These are phyloP conservation scores for Parasitella parasitica DNA, from an alignment of 371 early-diverging fungal genomes.

Conservation along the genomic window DNA sequence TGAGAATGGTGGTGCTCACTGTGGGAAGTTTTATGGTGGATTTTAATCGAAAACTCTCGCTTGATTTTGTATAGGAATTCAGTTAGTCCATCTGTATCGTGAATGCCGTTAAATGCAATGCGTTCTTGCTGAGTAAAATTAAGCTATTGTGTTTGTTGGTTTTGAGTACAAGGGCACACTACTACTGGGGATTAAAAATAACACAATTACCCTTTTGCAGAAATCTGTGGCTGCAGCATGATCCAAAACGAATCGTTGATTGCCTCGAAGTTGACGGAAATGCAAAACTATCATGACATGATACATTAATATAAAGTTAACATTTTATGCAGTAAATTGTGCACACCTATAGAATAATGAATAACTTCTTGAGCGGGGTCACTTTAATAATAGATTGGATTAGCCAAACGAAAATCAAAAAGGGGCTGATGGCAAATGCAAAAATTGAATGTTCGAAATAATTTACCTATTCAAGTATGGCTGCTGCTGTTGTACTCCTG, in stretches of 20 bases:
- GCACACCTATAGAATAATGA: conserved; percentile 7
- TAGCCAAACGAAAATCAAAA: not conserved
- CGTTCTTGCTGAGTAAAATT: conserved; percentile 47
- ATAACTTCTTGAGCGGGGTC: not conserved
- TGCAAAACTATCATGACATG: conserved; percentile 34
- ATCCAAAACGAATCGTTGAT: conserved; percentile 44
- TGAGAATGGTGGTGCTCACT: not conserved
- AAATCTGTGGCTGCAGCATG: conserved; percentile 36
- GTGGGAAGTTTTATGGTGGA: conserved; percentile 41
- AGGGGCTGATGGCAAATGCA: not conserved
- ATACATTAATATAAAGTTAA: too few relatives aligned
- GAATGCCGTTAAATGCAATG: conserved; percentile 51
- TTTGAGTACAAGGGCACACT: too few relatives aligned
- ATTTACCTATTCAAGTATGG: not conserved
- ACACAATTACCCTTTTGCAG: conserved; percentile 23
- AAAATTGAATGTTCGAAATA: not conserved
- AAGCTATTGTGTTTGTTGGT: conserved; percentile 32
- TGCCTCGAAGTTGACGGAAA: conserved; percentile 46
- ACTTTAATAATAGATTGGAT: not conserved
- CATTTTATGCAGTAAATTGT: too few relatives aligned
- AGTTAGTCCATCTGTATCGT: conserved; percentile 54
- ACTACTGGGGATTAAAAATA: too few relatives aligned
- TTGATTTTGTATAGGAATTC: conserved; percentile 53
- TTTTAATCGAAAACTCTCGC: conserved; percentile 57
- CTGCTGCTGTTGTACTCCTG: not conserved